phyloP scores from a whole-genome alignment of 441 rosid species.

The Gossypium lobatum region DNA sequence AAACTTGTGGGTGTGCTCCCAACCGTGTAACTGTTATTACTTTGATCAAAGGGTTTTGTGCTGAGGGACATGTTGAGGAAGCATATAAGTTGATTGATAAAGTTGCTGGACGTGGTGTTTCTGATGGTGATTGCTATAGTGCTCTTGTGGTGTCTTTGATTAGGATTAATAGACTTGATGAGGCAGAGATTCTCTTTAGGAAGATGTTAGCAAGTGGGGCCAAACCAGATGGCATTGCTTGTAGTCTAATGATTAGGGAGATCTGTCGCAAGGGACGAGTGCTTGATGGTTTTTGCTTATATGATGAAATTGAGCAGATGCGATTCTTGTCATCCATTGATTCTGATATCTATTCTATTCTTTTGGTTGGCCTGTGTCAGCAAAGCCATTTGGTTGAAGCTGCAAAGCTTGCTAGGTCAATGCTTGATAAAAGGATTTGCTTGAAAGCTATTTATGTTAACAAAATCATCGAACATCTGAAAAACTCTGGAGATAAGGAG shows the following conservation, averaged over 20 bases:
- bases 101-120: conserved; percentile 40
- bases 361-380: conserved; percentile 50
- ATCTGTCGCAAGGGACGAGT: conserved; percentile 43
- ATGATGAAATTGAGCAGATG: conserved; percentile 43
- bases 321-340: conserved; percentile 43
- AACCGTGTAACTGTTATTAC: conserved; percentile 60
- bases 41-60: conserved; percentile 53
- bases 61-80: conserved; percentile 37
- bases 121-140: conserved; percentile 58
- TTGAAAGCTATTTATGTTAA: conserved; percentile 32
- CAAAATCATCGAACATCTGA: conserved; percentile 34
- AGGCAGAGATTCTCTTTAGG: conserved; percentile 55
- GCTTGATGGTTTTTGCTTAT: conserved; percentile 51
- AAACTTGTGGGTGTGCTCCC: conserved; percentile 46
- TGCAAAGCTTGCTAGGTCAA: background rate
- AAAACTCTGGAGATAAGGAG: conserved; percentile 42
- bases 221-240: conserved; percentile 63
- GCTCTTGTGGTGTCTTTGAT: conserved; percentile 50
- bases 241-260: conserved; percentile 49
- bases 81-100: conserved; percentile 51
- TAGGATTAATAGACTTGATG: conserved; percentile 37
- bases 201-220: conserved; percentile 38
- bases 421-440: conserved; percentile 37
- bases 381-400: conserved; percentile 34
- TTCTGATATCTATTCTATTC: conserved; percentile 48